These are phyloP conservation scores for Alternaria triticimaculans DNA, from an alignment of 2,329 filamentous ascomycete genomes.

Conservation along the genomic window DNA sequence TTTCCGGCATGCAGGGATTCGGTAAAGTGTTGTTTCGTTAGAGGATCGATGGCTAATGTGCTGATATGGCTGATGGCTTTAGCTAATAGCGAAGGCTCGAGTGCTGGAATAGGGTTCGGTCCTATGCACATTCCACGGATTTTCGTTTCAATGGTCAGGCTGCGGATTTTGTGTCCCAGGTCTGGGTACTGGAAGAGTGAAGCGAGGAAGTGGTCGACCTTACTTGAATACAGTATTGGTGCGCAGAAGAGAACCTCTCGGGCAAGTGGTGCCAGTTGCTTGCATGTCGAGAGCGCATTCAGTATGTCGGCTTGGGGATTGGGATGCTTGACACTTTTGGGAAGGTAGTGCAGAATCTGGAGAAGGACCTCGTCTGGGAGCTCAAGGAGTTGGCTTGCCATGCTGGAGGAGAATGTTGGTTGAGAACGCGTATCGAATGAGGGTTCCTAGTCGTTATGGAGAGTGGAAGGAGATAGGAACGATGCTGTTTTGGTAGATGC, in stretches of 20 bases:
- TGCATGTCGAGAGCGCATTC: not conserved
- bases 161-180: not conserved
- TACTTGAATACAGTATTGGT: not conserved
- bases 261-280: not conserved
- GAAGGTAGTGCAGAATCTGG: not conserved
- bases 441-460: not conserved
- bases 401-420: not conserved
- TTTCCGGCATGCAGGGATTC: not conserved
- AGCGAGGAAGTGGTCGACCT: not conserved
- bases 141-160: not conserved
- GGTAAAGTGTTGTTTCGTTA: not conserved
- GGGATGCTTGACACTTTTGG: not conserved
- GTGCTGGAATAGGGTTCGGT: not conserved
- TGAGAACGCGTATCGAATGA: not conserved
- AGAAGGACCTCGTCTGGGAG: not conserved
- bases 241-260: not conserved
- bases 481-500: not conserved
- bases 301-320: not conserved
- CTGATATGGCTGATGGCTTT: not conserved
- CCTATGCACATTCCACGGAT: not conserved
- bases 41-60: not conserved
- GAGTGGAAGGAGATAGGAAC: not conserved
- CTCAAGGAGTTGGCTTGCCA: not conserved
- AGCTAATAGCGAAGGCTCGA: not conserved
- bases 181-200: not conserved